Percentiles rank a stretch among this genome's conserved stretches.
phyloP scores from a whole-genome alignment of 129 eudicot genomes.

The Helianthus tuberosus region DNA sequence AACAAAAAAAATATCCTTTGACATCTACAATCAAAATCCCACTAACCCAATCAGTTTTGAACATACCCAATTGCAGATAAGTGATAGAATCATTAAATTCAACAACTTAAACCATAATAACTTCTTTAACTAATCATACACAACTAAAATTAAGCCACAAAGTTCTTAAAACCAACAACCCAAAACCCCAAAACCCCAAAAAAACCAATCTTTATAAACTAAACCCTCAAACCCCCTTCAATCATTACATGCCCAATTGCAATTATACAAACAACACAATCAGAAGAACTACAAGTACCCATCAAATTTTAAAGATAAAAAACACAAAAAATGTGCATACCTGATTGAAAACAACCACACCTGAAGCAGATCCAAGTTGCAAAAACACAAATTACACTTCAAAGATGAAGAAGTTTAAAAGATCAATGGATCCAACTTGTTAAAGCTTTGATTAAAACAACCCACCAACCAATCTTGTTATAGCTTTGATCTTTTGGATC shows the following conservation, averaged over 20 bases:
- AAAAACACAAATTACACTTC: constrained; percentile 19
- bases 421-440: constrained; percentile 26
- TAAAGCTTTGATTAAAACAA: not conserved
- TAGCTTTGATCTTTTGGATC: constrained; percentile 4
- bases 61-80: not conserved
- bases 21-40: not conserved
- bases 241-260: not conserved
- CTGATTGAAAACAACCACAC: constrained; percentile 25
- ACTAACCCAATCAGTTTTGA: not conserved
- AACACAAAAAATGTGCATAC: constrained; percentile 19
- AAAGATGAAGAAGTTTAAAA: not conserved
- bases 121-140: too few relatives aligned
- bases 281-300: not conserved
- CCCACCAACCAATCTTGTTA: constrained; percentile 27
- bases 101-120: not conserved
- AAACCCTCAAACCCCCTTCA: not conserved
- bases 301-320: not conserved
- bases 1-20: too few relatives aligned
- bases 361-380: constrained; percentile 39
- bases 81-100: not conserved
- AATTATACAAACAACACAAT: not conserved
- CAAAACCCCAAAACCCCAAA: constrained; percentile 3
- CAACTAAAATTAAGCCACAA: not conserved
- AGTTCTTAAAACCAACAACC: not conserved
- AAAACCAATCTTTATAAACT: not conserved